phyloP scores from a whole-genome alignment of 192 early-diverging fungal genomes.

The Coemansia sp. region DNA sequence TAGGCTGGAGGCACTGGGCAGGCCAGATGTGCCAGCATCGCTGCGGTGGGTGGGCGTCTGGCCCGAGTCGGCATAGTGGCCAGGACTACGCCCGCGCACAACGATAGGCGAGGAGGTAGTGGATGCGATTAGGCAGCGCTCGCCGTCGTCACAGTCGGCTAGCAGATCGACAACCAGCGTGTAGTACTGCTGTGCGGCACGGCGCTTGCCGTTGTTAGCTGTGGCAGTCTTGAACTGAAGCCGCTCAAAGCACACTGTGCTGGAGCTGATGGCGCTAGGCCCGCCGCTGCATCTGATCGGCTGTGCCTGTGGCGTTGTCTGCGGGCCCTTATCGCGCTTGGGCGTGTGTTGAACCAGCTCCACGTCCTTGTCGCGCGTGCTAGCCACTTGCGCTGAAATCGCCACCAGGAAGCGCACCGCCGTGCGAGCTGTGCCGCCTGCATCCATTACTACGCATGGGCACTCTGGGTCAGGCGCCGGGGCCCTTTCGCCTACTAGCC shows the following conservation, averaged over 20 bases:
- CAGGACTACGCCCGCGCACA: constrained; percentile 90
- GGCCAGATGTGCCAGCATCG: neutral
- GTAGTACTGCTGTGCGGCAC: constrained; percentile 95
- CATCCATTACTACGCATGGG: constrained; percentile 68
- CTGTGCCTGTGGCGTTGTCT: constrained; percentile 67
- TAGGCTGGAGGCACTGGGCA: neutral
- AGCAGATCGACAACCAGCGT: constrained; percentile 78
- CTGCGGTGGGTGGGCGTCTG: constrained; percentile 3
- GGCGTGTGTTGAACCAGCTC: constrained; percentile 87
- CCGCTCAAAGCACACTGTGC: constrained; percentile 82
- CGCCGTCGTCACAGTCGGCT: constrained; percentile 67
- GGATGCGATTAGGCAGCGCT: constrained; percentile 62
- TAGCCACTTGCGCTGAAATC: constrained; percentile 73
- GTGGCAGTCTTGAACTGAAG: constrained; percentile 98
- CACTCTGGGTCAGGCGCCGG: constrained; percentile 57
- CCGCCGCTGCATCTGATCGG: constrained; percentile 61
- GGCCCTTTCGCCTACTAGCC: constrained; percentile 35
- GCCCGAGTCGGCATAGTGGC: constrained; percentile 78
- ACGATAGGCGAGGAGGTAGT: constrained; percentile 81
- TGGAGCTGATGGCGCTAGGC: constrained; percentile 35
- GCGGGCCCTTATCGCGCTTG: constrained; percentile 93
- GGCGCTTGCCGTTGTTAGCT: constrained; percentile 91
- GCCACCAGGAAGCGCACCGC: constrained; percentile 75
- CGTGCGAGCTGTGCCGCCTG: constrained; percentile 43
- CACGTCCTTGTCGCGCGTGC: constrained; percentile 67